Evolutionary conservation across 2,329 filamentous ascomycete genomes (phyloP), one percentile per base, ranked within the genome.

Genomic region (Claviceps citrina): DNA sequence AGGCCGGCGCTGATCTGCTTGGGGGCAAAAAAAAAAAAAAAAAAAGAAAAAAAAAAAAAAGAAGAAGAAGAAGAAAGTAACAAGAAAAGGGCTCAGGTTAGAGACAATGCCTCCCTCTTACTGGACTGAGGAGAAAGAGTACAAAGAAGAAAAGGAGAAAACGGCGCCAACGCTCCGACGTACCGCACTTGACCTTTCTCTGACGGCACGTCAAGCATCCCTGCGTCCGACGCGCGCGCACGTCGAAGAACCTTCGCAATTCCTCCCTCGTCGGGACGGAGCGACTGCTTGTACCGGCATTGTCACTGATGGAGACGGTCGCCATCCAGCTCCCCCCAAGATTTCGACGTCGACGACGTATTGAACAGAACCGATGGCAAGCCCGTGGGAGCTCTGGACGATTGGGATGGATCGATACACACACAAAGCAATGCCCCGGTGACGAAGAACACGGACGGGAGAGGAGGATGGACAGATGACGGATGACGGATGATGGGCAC

Each of bases 151-250:
- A 27, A 12, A 7, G 7, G 13, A 7, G 13, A 15, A 36, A 12
- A 36, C 10, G 15, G 18, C 9, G 12, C n/a, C 10, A 4, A n/a
- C 25, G 18, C 5, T 6, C 20, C n/a, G n/a, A 34, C 36, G 16
- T 35, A 42, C 40, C 40, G 22, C 40, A 38, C 25, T 42, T 42
- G 25, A 42, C 36, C n/a, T 42, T 42, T 18, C 36, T 25, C 25
- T 42, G 40, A 26, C 40, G 40, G 31, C 40, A 42, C 15, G 40
- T 42, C 34, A 38, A 31, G 32, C 36, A 42, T 18, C 40, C 40
- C 10, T 34, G 30, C 13, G 22, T 38, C 18, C 40, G 30, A 31
- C 40, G 40, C 15, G 40, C 35, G 12, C 40, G 35, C 18, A 38
- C 40, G 31, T 38, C 40, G 13, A 42, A 42, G 25, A 42, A 42